Evolutionary conservation across 2,329 filamentous ascomycete species (phyloP).

Genomic region (Macrophomina tecta): DNA sequence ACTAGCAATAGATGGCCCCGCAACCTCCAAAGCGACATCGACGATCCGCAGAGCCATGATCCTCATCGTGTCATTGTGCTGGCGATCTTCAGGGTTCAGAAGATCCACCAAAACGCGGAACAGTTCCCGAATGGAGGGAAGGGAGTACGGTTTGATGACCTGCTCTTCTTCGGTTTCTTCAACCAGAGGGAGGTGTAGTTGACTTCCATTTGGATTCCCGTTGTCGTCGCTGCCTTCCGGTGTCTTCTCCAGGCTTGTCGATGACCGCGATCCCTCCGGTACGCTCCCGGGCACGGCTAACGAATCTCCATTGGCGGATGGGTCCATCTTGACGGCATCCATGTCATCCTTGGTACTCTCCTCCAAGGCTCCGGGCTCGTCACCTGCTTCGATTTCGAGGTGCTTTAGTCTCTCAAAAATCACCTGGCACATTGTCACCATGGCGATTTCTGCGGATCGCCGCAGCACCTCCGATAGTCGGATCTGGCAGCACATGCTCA

Average conservation of each 20-base stretch:
- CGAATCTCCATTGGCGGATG: conserved; percentile 70
- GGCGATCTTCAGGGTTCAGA: conserved; percentile 87
- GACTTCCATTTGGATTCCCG: conserved; percentile 49
- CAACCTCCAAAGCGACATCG: conserved; percentile 94
- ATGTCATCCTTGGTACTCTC: conserved; percentile 71
- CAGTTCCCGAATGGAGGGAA: conserved; percentile 92
- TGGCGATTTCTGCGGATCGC: conserved; percentile 90
- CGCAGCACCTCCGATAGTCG: conserved; percentile 89
- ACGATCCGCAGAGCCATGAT: conserved; percentile 98
- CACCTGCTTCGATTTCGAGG: conserved; percentile 76
- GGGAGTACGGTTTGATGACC: conserved; percentile 83
- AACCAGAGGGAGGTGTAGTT: conserved; percentile 51
- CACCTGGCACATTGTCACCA: conserved; percentile 99
- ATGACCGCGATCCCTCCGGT: conserved; percentile 43
- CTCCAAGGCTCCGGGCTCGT: conserved; percentile 70
- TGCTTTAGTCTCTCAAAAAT: conserved; percentile 94
- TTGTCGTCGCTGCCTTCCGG: conserved; percentile 45
- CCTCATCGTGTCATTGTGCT: conserved; percentile 92
- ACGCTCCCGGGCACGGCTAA: conserved; percentile 45
- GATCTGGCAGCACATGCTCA: conserved; percentile 96
- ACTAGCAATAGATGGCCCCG: conserved; percentile 90
- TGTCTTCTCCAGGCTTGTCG: conserved; percentile 40
- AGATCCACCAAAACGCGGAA: conserved; percentile 94
- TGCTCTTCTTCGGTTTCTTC: conserved; percentile 51
- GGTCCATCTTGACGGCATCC: conserved; percentile 83